Evolutionary conservation across 306 rosid genomes (phyloP), one percentile per base, ranked within the genome.

Genomic region (Spatholobus suberectus): DNA sequence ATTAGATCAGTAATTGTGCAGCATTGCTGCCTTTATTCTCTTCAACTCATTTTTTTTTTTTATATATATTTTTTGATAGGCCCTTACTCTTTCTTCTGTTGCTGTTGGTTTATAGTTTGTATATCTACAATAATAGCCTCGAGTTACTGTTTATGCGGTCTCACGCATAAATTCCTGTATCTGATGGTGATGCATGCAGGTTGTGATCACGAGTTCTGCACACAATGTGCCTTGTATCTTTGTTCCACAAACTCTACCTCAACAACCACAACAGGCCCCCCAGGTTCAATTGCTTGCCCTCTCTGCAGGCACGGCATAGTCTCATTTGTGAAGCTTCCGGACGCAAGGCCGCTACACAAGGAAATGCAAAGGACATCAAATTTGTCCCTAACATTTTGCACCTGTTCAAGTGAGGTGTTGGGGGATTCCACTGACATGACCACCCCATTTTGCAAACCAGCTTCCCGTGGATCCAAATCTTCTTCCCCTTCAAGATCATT

Each of bases 141-240:
- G 14, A 73, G 47, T 41, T 69, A 27, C 41, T 82, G 62, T 52
- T 73, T 18, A 40, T 51, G 49, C 52, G 3, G 38, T 35, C 4
- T 18, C 24, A 18, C 71, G 73, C 43, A 65, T 29, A 17, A 29
- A 52, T 38, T 26, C 58, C 54, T 62, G 68, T n/a, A 52, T 65
- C 27, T 49, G 43, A 32, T 58, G 54, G 54, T 44, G 37, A 17
- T 70, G 24, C 57, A 70, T 87, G 83, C 97, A 93, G 99, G 97
- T 74, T 96, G 98, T 80, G 97, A 91, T 49, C 99, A 96, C 54
- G 99, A 96, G 85, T 94, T 94, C 85, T 96, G 99, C 89, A 90
- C 96, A 32, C 91, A 89, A 27, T 96, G 98, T 85, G 99, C 98
- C 38, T 86, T 96, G 85, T 94, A 96, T 86, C 94, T 93, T 27